Evolutionary conservation across 768 basidiomycete genomes (phyloP).

Genomic region (Termitomyces sp.): DNA sequence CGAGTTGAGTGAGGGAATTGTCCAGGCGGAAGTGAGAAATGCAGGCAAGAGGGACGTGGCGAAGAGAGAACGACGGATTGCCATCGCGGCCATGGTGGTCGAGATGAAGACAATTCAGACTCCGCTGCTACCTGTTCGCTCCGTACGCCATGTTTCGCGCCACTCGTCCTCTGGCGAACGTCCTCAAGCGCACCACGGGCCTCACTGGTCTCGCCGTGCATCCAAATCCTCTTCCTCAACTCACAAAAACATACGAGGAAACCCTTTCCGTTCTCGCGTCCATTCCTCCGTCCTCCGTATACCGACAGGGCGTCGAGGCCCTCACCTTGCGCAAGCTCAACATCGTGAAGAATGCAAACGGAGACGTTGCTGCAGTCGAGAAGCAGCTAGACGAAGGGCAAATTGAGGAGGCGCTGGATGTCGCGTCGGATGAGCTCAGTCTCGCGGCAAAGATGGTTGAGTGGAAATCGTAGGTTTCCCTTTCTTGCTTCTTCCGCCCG

Average conservation of each 20-base stretch:
- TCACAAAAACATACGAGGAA: slow-evolving; percentile 69
- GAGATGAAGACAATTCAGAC: slow-evolving; percentile 26
- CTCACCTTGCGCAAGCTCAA: slow-evolving; percentile 77
- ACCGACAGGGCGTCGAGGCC: slow-evolving; percentile 85
- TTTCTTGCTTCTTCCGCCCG: neutral
- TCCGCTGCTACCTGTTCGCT: slow-evolving; percentile 28
- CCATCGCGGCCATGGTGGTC: slow-evolving; percentile 31
- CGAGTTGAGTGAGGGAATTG: slow-evolving; percentile 37
- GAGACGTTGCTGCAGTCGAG: slow-evolving; percentile 66
- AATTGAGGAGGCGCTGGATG: slow-evolving; percentile 81
- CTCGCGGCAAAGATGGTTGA: slow-evolving; percentile 83
- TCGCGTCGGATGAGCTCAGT: slow-evolving; percentile 78
- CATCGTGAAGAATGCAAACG: slow-evolving; percentile 65
- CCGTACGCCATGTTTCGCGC: slow-evolving; percentile 61
- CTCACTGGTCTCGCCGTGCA: slow-evolving; percentile 84
- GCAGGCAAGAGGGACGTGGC: neutral
- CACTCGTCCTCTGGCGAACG: slow-evolving; percentile 67
- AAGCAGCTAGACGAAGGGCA: slow-evolving; percentile 77
- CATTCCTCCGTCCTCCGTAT: slow-evolving; percentile 81
- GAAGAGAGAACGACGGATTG: slow-evolving; percentile 13
- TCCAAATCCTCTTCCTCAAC: slow-evolving; percentile 76
- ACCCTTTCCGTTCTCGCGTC: slow-evolving; percentile 67
- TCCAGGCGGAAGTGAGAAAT: slow-evolving; percentile 25
- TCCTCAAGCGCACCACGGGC: slow-evolving; percentile 78
- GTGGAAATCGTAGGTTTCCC: slow-evolving; percentile 87